Evolutionary conservation across 106 monocot species (phyloP), one percentile per base, ranked within the genome.

Genomic region (Vanilla planifolia): DNA sequence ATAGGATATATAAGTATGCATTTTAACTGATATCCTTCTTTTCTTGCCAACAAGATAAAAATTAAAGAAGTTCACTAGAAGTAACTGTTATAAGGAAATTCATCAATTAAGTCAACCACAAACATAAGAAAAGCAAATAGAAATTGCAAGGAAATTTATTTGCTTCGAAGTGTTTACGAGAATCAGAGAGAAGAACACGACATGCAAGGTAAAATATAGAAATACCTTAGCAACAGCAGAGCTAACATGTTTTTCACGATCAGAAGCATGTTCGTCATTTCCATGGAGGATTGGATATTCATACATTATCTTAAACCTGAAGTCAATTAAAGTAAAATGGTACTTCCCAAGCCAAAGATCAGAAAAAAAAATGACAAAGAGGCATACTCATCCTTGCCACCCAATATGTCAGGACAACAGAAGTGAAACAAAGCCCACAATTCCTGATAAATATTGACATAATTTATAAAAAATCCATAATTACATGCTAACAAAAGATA

Each of bases 351-450:
- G 23, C 24, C 28, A 26, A 52, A 56, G 48, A 57, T 25, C 20
- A 28, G 1, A 42, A 24, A 36, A 15, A 48, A 41, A 6, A 6
- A 41, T 55, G 5, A 2, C 29, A 57, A 55, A 13, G 27, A 44
- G 14, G 30, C 47, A 69, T 82, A 98, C 98, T 75, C 63, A 70
- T 92, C 65, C 79, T 92, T 98, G 67, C 88, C 88, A 41, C 98
- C 98, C 78, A 98, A 72, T 29, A 98, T 55, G 43, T 74, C 75
- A 30, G 92, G 88, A 72, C 92, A 98, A 67, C 92, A 98, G 22
- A 98, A 92, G 76, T 85, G 56, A 62, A 98, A 98, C 51, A 98
- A 63, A 59, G 92, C 92, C 98, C 98, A 98, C 15, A 98, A 58
- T 68, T 98, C 93, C 93, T 93, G 61, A 2, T 51, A 20, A 53